phyloP scores from a whole-genome alignment of 495 filamentous ascomycete genomes.

The Collariella sp. region DNA sequence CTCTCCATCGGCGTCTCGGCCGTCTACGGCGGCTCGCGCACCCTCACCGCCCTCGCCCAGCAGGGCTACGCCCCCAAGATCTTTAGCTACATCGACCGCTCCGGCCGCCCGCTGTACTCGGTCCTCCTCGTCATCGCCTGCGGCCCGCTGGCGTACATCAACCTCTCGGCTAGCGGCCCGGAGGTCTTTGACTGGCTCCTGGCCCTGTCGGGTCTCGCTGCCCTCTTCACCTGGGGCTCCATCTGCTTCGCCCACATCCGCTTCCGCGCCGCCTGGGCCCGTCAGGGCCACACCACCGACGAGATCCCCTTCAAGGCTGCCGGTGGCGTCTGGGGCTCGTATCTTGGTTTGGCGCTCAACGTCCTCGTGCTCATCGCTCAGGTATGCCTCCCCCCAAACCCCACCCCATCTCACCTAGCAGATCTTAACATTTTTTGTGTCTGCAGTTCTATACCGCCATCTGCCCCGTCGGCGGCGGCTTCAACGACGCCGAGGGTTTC shows the following conservation, averaged over 20 bases:
- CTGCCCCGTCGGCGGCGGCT: slow-evolving; percentile 33
- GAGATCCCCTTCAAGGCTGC: slow-evolving; percentile 63
- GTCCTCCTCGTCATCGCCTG: slow-evolving; percentile 40
- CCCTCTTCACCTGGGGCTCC: slow-evolving; percentile 67
- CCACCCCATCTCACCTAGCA: not conserved
- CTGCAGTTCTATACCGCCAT: slow-evolving; percentile 44
- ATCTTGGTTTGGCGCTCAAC: slow-evolving; percentile 52
- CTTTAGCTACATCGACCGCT: slow-evolving; percentile 50
- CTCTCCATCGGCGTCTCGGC: slow-evolving; percentile 59
- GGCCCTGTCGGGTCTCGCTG: slow-evolving; percentile 57
- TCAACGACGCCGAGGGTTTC: slow-evolving; percentile 52
- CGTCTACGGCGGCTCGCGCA: slow-evolving; percentile 61
- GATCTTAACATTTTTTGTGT: not conserved
- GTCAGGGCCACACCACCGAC: slow-evolving; percentile 53
- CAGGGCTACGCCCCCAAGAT: slow-evolving; percentile 48
- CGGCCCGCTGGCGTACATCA: slow-evolving; percentile 49
- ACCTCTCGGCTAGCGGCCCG: slow-evolving; percentile 37
- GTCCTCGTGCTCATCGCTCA: slow-evolving; percentile 56
- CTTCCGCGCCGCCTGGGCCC: slow-evolving; percentile 56
- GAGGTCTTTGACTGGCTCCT: slow-evolving; percentile 59
- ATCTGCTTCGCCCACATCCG: slow-evolving; percentile 63
- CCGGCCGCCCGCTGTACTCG: slow-evolving; percentile 49
- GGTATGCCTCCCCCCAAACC: slow-evolving; percentile 21
- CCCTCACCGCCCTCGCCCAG: slow-evolving; percentile 55
- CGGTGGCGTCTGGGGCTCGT: slow-evolving; percentile 60